Conservation (phyloP, 176 grass and related monocot species). For the Microstegium vimineum region DNA sequence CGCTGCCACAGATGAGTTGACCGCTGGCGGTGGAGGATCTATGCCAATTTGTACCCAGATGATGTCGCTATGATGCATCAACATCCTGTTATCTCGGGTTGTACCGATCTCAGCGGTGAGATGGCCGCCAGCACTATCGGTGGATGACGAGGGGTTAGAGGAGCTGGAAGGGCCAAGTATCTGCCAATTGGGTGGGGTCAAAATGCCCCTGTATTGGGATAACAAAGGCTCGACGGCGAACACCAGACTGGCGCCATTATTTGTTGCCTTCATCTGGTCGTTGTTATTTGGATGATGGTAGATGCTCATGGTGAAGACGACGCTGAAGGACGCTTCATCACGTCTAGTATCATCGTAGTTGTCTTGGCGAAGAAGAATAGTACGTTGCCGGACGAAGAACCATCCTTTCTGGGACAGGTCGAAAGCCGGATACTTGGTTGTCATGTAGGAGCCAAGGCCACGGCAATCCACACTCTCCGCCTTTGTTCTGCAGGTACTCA, state of each 20-base stretch:
- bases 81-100: not conserved
- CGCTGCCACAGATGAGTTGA: no score
- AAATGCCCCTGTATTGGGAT: not conserved
- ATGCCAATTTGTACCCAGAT: not conserved
- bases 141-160: not conserved
- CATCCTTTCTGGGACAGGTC: not conserved
- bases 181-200: not conserved
- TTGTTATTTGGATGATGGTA: not conserved
- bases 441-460: not conserved
- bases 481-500: not conserved
- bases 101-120: not conserved
- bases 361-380: not conserved
- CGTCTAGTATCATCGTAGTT: not conserved
- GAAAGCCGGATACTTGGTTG: not conserved
- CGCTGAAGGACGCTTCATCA: not conserved
- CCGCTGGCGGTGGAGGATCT: not conserved
- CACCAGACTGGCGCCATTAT: not conserved
- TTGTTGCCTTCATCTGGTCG: not conserved
- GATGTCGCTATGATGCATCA: not conserved
- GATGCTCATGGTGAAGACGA: not conserved
- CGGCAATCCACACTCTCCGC: not conserved
- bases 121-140: not conserved
- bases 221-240: not conserved
- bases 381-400: not conserved
- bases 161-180: not conserved